Evolutionary conservation across 768 basidiomycete species (phyloP).

Genomic region (Tricholoma flavovirens): DNA sequence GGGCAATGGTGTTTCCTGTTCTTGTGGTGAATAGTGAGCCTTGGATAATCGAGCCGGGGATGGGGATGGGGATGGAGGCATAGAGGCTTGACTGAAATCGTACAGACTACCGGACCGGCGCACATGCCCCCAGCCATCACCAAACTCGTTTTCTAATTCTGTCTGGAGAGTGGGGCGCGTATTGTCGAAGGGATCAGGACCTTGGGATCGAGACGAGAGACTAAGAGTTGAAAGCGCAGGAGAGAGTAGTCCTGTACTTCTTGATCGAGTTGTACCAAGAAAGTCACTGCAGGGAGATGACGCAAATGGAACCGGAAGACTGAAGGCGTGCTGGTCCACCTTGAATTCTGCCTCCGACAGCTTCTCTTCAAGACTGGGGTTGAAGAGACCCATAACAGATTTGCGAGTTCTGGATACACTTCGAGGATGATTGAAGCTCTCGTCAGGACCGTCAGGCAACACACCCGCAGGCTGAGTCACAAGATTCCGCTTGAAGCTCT

Average conservation of each 20-base stretch:
- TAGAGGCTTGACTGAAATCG: constrained; percentile 41
- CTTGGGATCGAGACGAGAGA: constrained; percentile 19
- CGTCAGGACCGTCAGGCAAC: neutral
- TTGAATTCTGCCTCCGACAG: constrained; percentile 10
- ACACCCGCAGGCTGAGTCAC: constrained; percentile 22
- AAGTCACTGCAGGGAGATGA: constrained; percentile 25
- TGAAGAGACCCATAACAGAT: constrained; percentile 61
- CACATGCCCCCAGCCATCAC: constrained; percentile 44
- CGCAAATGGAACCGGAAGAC: constrained; percentile 27
- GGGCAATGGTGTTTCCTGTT: constrained; percentile 7
- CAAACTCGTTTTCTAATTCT: constrained; percentile 54
- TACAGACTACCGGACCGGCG: constrained; percentile 52
- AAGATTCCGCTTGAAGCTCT: constrained; percentile 40
- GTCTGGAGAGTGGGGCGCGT: constrained; percentile 40
- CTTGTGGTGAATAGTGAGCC: constrained; percentile 10
- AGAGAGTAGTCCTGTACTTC: constrained; percentile 23
- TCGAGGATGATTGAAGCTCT: neutral
- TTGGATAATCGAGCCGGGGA: constrained; percentile 8
- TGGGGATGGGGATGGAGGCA: constrained; percentile 30
- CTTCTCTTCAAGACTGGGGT: constrained; percentile 22
- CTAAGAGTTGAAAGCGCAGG: constrained; percentile 31
- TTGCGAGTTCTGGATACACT: constrained; percentile 32
- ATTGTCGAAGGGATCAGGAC: constrained; percentile 17
- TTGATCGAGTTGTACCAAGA: constrained; percentile 25
- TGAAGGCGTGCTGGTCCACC: constrained; percentile 12